A percentile compares a stretch with the other conserved stretches of the same genome.
Evolutionary conservation across 2,329 filamentous ascomycete genomes (phyloP).

Genomic region (Tolypocladium album): DNA sequence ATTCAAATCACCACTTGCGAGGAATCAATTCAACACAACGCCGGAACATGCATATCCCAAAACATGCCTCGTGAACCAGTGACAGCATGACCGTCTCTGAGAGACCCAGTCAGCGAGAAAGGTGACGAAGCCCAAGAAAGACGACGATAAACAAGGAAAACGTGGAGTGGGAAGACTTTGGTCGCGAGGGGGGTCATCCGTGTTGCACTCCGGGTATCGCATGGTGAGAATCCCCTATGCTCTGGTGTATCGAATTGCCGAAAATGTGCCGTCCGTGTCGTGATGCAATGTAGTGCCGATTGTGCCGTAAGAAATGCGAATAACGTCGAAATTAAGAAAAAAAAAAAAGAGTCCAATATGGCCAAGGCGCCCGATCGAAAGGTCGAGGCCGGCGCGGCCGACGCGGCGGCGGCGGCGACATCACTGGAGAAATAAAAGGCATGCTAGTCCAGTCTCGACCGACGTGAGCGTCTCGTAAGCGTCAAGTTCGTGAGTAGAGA

Average conservation of each 20-base stretch:
- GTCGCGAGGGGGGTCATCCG: conserved; percentile 18
- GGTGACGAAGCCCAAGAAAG: conserved; percentile 4
- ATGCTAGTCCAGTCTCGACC: background rate
- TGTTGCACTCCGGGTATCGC: conserved; percentile 30
- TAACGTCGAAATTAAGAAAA: conserved; percentile 1
- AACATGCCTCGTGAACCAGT: background rate
- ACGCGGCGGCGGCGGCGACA: background rate
- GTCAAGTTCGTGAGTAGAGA: background rate
- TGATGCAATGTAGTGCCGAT: conserved; percentile 12
- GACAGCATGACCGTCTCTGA: background rate
- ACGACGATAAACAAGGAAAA: conserved; percentile 12
- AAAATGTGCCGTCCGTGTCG: conserved; percentile 21
- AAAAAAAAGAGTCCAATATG: conserved; percentile 2
- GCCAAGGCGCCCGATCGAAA: background rate
- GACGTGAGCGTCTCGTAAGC: background rate
- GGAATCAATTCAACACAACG: background rate
- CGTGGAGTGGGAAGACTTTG: conserved; percentile 26
- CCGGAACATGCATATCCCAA: conserved; percentile 1
- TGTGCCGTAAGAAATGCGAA: conserved; percentile 3
- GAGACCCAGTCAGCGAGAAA: conserved; percentile 1
- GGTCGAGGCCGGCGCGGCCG: background rate
- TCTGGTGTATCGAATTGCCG: conserved; percentile 20
- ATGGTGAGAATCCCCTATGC: conserved; percentile 20
- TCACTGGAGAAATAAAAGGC: background rate
- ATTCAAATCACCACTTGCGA: background rate